Base-by-base conservation (phyloP, 345 rosid genomes). In the Populus tremula region DNA sequence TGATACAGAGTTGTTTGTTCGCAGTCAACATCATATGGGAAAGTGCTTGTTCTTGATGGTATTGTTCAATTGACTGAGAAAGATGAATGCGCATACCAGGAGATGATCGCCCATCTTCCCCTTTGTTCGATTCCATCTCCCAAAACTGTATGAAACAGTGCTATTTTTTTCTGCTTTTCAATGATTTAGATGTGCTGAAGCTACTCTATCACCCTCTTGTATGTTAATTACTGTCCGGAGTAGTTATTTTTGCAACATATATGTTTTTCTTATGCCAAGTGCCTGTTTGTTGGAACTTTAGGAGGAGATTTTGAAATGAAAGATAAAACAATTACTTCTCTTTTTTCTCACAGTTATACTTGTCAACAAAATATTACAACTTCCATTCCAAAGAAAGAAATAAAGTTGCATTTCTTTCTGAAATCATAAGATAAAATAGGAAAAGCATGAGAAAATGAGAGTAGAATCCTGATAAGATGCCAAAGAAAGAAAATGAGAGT, bases 101-200 rank as follows among this genome's bases (percentile, higher is more conserved):
- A 96, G 90, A 96, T 96, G 99, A 96, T 96, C 73, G 86, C 94
- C 53, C 99, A 96, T 87, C 93, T 96, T 77, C 98, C 99, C 65
- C 90, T 96, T 43, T 96, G 99, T 83, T 96, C 97, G 1, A 84
- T 91, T 77, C 87, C 89, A 36, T 89, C 92, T 68, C 99, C 98
- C 5, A 96, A 88, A 88, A 86, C 81, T 78, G 99, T 96, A 56
- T 12, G 69, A 76, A 69, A 27, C 8, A 25, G 62, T 67, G 1
- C 67, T 69, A 49, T 68, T 61, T 50, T 7, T 47, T 59, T 4
- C 53, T 38, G 43, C 65, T 72, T 20, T 56, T 21, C n/a, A 6
- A 8, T 20, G 71, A 8, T 68, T 71, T 27, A n/a, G 3, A 5
- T 69, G 16, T 41, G 17, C 14, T 45, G 56, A 8, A 29, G 43